phyloP scores from a whole-genome alignment of 345 rosid species.

The Populus tremula region DNA sequence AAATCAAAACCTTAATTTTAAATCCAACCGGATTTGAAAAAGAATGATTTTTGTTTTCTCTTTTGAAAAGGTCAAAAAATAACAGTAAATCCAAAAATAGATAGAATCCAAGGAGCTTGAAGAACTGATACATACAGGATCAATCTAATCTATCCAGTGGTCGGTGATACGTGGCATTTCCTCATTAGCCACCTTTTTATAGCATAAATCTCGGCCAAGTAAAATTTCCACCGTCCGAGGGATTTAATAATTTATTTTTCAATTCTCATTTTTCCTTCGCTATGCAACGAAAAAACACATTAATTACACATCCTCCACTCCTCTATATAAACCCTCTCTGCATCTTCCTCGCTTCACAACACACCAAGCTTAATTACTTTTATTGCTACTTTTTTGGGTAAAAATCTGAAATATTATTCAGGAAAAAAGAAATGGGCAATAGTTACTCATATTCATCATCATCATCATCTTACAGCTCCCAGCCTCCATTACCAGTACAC shows the following conservation, averaged over 20 bases:
- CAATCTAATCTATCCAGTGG: neutral
- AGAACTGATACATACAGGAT: too few species aligned
- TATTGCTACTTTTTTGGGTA: neutral
- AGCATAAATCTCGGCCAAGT: conserved; percentile 1
- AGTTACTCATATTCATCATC: conserved; percentile 12
- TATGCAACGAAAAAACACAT: too few species aligned
- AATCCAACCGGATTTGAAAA: too few species aligned
- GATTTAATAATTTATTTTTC: neutral
- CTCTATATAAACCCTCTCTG: neutral
- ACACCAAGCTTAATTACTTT: too few species aligned
- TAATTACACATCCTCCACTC: neutral
- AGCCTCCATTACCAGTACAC: conserved; percentile 38
- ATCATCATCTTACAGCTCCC: conserved; percentile 13
- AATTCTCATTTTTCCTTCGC: neutral
- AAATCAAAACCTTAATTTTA: too few species aligned
- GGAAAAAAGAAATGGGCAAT: conserved; percentile 29
- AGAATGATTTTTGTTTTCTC: too few species aligned
- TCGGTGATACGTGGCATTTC: conserved; percentile 23
- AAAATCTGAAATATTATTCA: neutral
- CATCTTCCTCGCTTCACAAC: neutral
- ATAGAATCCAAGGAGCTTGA: too few species aligned
- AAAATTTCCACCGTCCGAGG: conserved; percentile 11
- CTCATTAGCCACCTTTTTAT: conserved; percentile 1
- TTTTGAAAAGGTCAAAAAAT: too few species aligned
- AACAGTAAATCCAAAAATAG: too few species aligned